Evolutionary conservation across 1,139 yeast species (phyloP), one percentile per base, ranked within the genome.

Genomic region (Debaryomyces sp.): DNA sequence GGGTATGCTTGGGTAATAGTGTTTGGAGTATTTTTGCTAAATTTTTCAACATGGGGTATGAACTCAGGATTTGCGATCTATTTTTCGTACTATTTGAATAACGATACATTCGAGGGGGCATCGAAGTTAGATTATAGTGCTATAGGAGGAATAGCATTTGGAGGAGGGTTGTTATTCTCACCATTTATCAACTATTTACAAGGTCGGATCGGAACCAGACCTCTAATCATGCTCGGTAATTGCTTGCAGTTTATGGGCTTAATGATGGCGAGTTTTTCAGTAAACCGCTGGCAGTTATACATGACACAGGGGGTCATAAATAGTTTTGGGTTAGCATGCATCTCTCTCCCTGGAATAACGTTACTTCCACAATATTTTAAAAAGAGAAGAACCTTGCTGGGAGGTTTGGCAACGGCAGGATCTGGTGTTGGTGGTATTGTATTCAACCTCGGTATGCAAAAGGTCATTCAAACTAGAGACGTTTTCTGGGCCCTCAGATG

Each of bases 341-440:
- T 77, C 55, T 69, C 78, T 34, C 58, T 77, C 9, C 80, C 79
- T 3, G 67, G 75, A 3, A 58, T 72, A 22, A 67, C 77, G 6
- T 60, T 78, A 6, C 48, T 77, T 10, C 76, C 79, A 12, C 86
- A 81, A 53, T 85, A 80, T 67, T 85, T 85, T 63, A 69, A 77
- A 51, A 73, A 69, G 51, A 75, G 68, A 50, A 71, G 87, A 50
- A 81, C 84, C 0, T 62, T 83, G 24, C 89, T 87, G 1, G 64
- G 76, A 10, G 86, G 88, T 3, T 54, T 85, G 1, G 78, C 81
- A 0, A 75, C 85, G 0, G 77, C 84, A 1, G 89, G 89, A 0
- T 76, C 87, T 1, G 84, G 87, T 6, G 64, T 77, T 6, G 91
- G 89, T 1, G 90, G 90, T 2, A 75, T 85, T 50, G 65, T 68